These are phyloP conservation scores for Hypholoma fasciculare DNA, from an alignment of 768 basidiomycete genomes.

Conservation along the genomic window DNA sequence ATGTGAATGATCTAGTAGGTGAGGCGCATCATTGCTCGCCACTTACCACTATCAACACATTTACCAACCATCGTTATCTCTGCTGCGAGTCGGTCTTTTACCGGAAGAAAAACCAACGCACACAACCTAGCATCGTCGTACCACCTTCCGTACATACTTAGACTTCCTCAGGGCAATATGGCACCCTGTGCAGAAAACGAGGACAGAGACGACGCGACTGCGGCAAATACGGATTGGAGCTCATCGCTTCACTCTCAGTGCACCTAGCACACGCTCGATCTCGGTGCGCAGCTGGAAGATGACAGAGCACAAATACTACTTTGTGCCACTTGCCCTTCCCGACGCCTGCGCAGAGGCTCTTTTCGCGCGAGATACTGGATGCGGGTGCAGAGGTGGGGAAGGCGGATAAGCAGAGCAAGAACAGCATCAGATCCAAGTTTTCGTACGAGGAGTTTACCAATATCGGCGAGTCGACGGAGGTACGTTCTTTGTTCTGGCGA, in stretches of 20 bases:
- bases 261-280: conserved; percentile 56
- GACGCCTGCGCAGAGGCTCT: conserved; percentile 91
- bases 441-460: conserved; percentile 97
- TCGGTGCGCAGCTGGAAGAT: conserved; percentile 90
- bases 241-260: conserved; percentile 53
- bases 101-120: conserved; percentile 13
- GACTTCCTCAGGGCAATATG: too few relatives aligned
- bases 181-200: not conserved
- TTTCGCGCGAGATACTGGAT: conserved; percentile 55
- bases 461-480: conserved; percentile 93
- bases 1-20: too few relatives aligned
- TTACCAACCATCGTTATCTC: not conserved
- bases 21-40: not conserved
- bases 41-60: not conserved
- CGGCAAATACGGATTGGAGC: conserved; percentile 46
- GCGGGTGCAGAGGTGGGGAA: conserved; percentile 12
- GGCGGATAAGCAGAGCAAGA: not conserved
- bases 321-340: conserved; percentile 90
- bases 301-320: conserved; percentile 95
- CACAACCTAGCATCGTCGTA: too few relatives aligned
- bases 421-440: conserved; percentile 51
- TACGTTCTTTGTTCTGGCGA: conserved; percentile 38
- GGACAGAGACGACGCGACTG: not conserved
- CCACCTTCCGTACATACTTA: too few relatives aligned
- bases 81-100: conserved; percentile 4